Percentiles rank a stretch among this genome's conserved stretches.
phyloP scores from a whole-genome alignment of 192 early-diverging fungal genomes.

The Entomortierella beljakovae region DNA sequence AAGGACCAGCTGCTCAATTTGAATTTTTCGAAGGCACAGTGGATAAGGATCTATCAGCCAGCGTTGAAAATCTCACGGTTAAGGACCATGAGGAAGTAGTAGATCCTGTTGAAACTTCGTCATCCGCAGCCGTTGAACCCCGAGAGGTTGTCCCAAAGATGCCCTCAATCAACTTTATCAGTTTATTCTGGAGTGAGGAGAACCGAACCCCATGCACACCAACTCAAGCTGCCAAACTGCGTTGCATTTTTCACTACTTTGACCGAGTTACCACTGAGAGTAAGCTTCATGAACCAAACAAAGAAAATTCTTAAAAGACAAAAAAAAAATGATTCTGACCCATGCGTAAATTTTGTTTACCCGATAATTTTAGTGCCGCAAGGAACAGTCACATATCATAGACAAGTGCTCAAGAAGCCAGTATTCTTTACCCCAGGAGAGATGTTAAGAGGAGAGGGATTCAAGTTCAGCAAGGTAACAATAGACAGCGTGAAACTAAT shows the following conservation, averaged over 20 bases:
- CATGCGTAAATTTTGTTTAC: not conserved
- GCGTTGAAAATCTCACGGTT: conserved; percentile 14
- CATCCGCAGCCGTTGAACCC: not conserved
- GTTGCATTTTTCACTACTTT: conserved; percentile 50
- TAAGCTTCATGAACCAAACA: too few species aligned
- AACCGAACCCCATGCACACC: conserved; percentile 26
- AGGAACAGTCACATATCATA: conserved; percentile 45
- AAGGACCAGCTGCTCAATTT: conserved; percentile 34
- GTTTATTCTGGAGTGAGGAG: conserved; percentile 45
- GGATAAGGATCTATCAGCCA: not conserved
- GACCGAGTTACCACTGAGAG: conserved; percentile 46
- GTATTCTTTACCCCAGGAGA: conserved; percentile 12
- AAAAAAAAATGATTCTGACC: not conserved
- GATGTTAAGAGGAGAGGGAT: not conserved
- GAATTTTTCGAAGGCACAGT: conserved; percentile 31
- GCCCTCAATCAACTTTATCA: conserved; percentile 49
- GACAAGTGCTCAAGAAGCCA: conserved; percentile 47
- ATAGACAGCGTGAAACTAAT: conserved; percentile 27
- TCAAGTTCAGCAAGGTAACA: conserved; percentile 12
- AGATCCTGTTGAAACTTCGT: not conserved
- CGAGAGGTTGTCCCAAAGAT: conserved; percentile 30
- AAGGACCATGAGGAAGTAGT: conserved; percentile 13
- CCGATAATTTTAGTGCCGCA: conserved; percentile 24
- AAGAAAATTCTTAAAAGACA: too few species aligned
- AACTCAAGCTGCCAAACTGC: conserved; percentile 39